These are phyloP conservation scores for Solanum clarkiae DNA, from an alignment of 257 asterid genomes.

Conservation along the genomic window DNA sequence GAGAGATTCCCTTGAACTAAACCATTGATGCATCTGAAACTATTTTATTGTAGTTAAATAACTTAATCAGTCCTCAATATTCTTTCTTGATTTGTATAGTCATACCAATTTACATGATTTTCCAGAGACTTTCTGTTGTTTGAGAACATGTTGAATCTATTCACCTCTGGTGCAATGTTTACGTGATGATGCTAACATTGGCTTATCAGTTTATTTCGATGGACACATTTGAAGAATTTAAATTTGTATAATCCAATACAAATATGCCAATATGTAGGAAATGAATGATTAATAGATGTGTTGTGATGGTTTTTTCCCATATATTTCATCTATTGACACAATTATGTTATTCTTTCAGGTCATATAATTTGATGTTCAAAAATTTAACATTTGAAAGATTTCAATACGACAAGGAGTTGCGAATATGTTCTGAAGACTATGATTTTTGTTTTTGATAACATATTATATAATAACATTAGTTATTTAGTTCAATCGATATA, in stretches of 20 bases:
- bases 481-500: neutral
- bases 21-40: neutral
- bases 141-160: no score
- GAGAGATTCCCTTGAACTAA: neutral
- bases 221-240: neutral
- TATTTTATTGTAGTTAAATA: neutral
- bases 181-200: neutral
- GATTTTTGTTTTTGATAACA: neutral
- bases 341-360: neutral
- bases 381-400: neutral
- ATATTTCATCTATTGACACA: neutral
- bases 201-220: no score
- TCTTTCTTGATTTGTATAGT: neutral
- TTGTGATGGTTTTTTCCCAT: neutral
- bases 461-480: neutral
- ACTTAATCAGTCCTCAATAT: neutral
- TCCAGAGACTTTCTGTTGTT: no score
- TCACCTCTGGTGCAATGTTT: no score
- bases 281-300: neutral
- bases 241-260: neutral
- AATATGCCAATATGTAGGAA: neutral
- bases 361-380: neutral
- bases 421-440: neutral
- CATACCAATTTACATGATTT: neutral
- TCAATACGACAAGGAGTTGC: neutral